A percentile compares a stretch with the other conserved stretches of the same genome.
These are phyloP conservation scores for Mycotypha africana DNA, from an alignment of 371 early-diverging fungal genomes.

Conservation along the genomic window DNA sequence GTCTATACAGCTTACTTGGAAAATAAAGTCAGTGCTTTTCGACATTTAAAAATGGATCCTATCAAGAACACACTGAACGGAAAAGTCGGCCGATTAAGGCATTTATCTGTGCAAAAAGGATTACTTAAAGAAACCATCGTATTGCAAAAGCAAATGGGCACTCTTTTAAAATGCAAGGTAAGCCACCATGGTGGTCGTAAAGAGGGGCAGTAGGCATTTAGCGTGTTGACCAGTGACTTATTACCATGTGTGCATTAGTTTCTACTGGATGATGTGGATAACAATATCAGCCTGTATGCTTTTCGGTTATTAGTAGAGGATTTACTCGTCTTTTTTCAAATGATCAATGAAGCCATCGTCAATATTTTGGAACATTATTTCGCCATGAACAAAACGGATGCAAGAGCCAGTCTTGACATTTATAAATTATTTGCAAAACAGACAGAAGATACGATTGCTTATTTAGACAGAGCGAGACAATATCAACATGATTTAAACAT, in stretches of 20 bases:
- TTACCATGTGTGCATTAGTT: too few relatives aligned
- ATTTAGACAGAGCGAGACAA: slow-evolving; percentile 73
- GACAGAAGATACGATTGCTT: slow-evolving; percentile 72
- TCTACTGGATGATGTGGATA: slow-evolving; percentile 74
- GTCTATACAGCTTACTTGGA: slow-evolving; percentile 80
- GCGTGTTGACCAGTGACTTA: too few relatives aligned
- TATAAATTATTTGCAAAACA: slow-evolving; percentile 88
- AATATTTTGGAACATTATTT: slow-evolving; percentile 83
- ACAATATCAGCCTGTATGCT: slow-evolving; percentile 82
- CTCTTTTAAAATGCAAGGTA: slow-evolving; percentile 76
- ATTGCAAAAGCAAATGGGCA: slow-evolving; percentile 77
- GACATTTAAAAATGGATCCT: slow-evolving; percentile 73
- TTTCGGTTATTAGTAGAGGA: slow-evolving; percentile 84
- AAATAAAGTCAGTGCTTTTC: slow-evolving; percentile 72
- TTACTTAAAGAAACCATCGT: slow-evolving; percentile 72
- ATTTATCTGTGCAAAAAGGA: slow-evolving; percentile 57
- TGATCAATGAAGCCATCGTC: slow-evolving; percentile 89
- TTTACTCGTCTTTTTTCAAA: slow-evolving; percentile 79
- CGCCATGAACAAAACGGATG: slow-evolving; percentile 80
- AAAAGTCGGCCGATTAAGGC: slow-evolving; percentile 50
- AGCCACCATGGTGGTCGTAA: too few relatives aligned
- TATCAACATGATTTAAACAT: slow-evolving; percentile 68
- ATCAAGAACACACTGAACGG: slow-evolving; percentile 33
- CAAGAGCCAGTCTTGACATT: slow-evolving; percentile 74
- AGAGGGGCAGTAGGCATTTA: too few relatives aligned